Evolutionary conservation across 768 basidiomycete species (phyloP).

Genomic region (Leucocoprinus sp.): DNA sequence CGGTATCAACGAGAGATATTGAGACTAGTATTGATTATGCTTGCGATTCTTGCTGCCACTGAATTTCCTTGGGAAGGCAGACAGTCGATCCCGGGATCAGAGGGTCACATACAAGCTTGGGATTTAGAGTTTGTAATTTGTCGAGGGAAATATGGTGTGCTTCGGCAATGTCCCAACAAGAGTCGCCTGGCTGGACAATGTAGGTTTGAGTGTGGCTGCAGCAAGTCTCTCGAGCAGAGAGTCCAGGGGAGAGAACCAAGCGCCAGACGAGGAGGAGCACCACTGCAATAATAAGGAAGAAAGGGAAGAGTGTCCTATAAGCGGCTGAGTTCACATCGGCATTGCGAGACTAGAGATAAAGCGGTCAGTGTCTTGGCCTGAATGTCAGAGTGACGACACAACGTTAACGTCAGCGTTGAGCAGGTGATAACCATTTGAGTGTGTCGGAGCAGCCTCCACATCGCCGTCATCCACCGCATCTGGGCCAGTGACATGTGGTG

Average conservation of each 20-base stretch:
- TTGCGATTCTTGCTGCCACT: not conserved
- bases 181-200: conserved; percentile 48
- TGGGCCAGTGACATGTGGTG: conserved; percentile 14
- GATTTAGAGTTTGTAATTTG: conserved; percentile 43
- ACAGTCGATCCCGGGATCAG: conserved; percentile 53
- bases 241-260: conserved; percentile 37
- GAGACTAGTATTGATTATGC: not conserved
- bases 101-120: conserved; percentile 43
- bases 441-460: conserved; percentile 45
- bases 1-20: not conserved
- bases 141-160: conserved; percentile 42
- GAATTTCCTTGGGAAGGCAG: conserved; percentile 38
- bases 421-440: conserved; percentile 50
- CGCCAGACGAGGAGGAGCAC: conserved; percentile 58
- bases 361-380: conserved; percentile 1
- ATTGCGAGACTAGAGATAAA: conserved; percentile 17
- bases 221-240: conserved; percentile 28
- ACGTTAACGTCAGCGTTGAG: conserved; percentile 42
- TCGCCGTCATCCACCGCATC: conserved; percentile 28
- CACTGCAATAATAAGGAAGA: conserved; percentile 62
- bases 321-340: conserved; percentile 29
- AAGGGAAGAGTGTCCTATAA: conserved; percentile 60
- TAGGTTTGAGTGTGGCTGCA: conserved; percentile 36
- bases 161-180: conserved; percentile 56
- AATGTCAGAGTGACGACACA: not conserved